phyloP scores from a whole-genome alignment of 2,329 filamentous ascomycete species.

The Cephalotrichum gorgonifer region DNA sequence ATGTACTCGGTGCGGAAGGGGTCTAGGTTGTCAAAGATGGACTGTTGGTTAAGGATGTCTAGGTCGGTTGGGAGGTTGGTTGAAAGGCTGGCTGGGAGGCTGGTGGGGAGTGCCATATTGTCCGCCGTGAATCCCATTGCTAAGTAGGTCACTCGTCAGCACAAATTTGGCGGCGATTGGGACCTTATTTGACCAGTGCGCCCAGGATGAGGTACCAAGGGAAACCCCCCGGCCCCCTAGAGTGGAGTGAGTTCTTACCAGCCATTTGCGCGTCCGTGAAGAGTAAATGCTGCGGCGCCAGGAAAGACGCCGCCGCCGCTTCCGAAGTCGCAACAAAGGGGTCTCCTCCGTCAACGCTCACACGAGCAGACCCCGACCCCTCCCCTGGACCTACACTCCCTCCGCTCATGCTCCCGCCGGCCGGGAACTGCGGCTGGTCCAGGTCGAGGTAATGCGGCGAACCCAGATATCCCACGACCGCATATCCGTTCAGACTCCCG shows the following conservation, averaged over 20 bases:
- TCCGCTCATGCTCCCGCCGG: not conserved
- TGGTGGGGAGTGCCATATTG: too few relatives aligned
- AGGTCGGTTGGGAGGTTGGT: not conserved
- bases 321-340: not conserved
- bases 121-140: too few relatives aligned
- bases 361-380: not conserved
- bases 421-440: constrained; percentile 21
- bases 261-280: constrained; percentile 23
- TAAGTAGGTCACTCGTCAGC: too few relatives aligned
- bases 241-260: constrained; percentile 15
- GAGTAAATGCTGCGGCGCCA: constrained; percentile 27
- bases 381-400: not conserved
- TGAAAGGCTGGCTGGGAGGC: too few relatives aligned
- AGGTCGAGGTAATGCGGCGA: constrained; percentile 32
- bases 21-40: not conserved
- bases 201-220: too few relatives aligned
- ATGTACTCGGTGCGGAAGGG: not conserved
- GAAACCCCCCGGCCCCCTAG: not conserved
- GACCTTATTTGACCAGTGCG: too few relatives aligned
- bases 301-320: not conserved
- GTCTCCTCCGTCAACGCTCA: not conserved
- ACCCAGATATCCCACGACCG: constrained; percentile 28
- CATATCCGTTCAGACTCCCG: constrained; percentile 40
- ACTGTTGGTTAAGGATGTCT: not conserved
- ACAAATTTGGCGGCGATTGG: too few relatives aligned